Base-by-base conservation (phyloP, 1,139 yeast genomes). In the Yarrowia galli region DNA sequence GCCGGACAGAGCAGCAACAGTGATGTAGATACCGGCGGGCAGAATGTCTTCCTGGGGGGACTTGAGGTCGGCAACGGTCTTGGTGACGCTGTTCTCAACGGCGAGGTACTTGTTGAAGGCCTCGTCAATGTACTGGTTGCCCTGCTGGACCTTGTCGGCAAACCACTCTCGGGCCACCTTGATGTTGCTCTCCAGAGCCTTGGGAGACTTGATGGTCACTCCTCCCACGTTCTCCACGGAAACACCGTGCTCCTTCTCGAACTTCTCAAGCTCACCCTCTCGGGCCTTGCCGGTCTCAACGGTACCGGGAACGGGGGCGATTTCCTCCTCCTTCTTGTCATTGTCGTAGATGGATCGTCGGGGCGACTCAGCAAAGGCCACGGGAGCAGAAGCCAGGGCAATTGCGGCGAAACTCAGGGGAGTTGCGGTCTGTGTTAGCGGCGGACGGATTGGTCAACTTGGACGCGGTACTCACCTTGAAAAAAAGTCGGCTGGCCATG, bases 1-100 rank as follows among this genome's bases (percentile, higher is more conserved):
- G 67, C 98, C 98, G 5, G 96, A 81, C 73, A 93, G 83, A 2
- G 88, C 83, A n/a, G 93, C 95, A 53, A 92, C 86, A 15, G 86
- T 75, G 35, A 91, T 82, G 75, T 91, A 92, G 35, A 91, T 79
- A 6, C 89, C 79, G 69, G 91, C 92, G 13, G 98, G 97, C 61
- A 90, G 81, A 67, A 93, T 79, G 70, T 87, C 91, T 78, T 92
- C 98, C 67, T 84, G 81, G 71, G 84, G 87, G 72, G 87, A 85
- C 77, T 90, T 95, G 72, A 95, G 82, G 23, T 82, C 82, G 36
- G 95, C 85, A 20, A 92, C 79, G 0, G 96, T 89, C 40, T 83
- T 76, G 9, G 92, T 85, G 65, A 92, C 86, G 69, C 83, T 80
- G 74, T 88, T 83, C 78, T 93, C 98, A 8, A 85, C 84, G 35